Percentiles rank a stretch among this genome's conserved stretches.
phyloP scores from a whole-genome alignment of 1,139 yeast species.

The Candida gigantensis region DNA sequence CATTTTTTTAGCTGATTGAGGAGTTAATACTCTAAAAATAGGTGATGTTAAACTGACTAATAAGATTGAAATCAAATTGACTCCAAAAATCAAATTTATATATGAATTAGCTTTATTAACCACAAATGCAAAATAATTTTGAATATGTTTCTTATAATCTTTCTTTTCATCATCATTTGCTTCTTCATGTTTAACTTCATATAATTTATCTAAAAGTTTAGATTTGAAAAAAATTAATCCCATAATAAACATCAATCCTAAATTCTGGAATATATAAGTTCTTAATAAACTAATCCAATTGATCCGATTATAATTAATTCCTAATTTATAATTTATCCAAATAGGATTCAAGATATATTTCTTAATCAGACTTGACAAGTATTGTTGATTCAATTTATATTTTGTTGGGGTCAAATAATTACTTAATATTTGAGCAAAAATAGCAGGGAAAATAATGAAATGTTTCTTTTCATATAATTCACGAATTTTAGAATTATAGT shows the following conservation, averaged over 20 bases:
- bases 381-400: conserved; percentile 38
- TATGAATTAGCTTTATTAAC: conserved; percentile 33
- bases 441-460: conserved; percentile 33
- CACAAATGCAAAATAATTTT: conserved; percentile 23
- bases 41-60: conserved; percentile 40
- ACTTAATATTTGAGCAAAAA: conserved; percentile 44
- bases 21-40: conserved; percentile 22
- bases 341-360: conserved; percentile 40
- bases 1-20: conserved; percentile 10
- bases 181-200: conserved; percentile 29
- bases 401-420: conserved; percentile 46
- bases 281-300: conserved; percentile 31
- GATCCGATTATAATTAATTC: conserved; percentile 26
- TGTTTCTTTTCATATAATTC: conserved; percentile 35
- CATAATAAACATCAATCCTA: conserved; percentile 21
- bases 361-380: conserved; percentile 37
- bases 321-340: conserved; percentile 43
- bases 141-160: conserved; percentile 15
- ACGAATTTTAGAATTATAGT: conserved; percentile 22
- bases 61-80: conserved; percentile 39
- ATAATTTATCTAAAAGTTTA: conserved; percentile 28
- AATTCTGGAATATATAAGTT: conserved; percentile 32
- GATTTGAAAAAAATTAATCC: conserved; percentile 25
- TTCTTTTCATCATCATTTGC: conserved; percentile 13
- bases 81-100: conserved; percentile 38